A percentile compares a stretch with the other conserved stretches of the same genome.
Conservation (phyloP, 1,139 yeast species). For the Saccharomyces hybrid region DNA sequence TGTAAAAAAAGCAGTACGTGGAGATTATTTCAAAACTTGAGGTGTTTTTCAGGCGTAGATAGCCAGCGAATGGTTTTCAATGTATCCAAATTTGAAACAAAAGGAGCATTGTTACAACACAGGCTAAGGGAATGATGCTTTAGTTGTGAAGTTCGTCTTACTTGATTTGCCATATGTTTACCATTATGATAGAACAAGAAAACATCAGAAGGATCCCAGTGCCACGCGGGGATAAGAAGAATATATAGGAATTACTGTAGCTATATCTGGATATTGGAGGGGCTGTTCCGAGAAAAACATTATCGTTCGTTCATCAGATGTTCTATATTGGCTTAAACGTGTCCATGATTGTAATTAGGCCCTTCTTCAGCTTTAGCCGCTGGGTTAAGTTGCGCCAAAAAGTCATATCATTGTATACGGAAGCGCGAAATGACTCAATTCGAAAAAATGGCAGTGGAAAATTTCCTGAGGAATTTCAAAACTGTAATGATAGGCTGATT, state of each 20-base stretch:
- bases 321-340: neutral
- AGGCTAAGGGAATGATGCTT: neutral
- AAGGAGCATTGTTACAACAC: neutral
- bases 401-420: neutral
- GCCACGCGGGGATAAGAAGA: neutral
- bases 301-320: neutral
- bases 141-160: neutral
- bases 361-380: neutral
- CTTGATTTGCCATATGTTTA: neutral
- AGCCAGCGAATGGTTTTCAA: neutral
- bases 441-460: slow-evolving; percentile 5
- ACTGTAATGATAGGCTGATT: neutral
- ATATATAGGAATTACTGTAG: neutral
- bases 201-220: neutral
- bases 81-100: neutral
- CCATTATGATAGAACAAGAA: neutral
- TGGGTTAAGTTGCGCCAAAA: neutral
- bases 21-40: neutral
- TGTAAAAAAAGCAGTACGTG: neutral
- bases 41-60: neutral
- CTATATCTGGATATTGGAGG: neutral
- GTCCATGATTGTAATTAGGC: neutral
- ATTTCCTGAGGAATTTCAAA: slow-evolving; percentile 22
- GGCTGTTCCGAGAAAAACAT: neutral
- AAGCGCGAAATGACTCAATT: neutral